A percentile compares a stretch with the other conserved stretches of the same genome.
These are phyloP conservation scores for Castanea crenata DNA, from an alignment of 306 rosid genomes.

Conservation along the genomic window DNA sequence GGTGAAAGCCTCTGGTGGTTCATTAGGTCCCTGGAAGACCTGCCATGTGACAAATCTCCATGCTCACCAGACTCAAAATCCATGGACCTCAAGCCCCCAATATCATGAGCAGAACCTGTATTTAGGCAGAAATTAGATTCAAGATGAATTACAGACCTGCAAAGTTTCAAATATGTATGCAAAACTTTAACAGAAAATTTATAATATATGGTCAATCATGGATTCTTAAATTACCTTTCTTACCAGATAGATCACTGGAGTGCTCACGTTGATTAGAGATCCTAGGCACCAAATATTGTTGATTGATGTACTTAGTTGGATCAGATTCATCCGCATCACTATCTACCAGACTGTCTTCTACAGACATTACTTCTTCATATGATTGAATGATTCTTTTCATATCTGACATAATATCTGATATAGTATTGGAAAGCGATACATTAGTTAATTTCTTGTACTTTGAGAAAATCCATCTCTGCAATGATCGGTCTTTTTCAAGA, in stretches of 20 bases:
- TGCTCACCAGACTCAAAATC: constrained; percentile 46
- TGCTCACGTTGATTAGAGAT: constrained; percentile 51
- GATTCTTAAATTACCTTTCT: constrained; percentile 39
- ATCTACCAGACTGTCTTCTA: constrained; percentile 45
- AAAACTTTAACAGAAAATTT: constrained; percentile 38
- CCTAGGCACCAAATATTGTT: constrained; percentile 37
- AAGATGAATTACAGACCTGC: constrained; percentile 37
- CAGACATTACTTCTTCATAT: constrained; percentile 36
- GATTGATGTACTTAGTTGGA: constrained; percentile 39
- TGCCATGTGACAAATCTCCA: constrained; percentile 49
- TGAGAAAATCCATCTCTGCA: constrained; percentile 61
- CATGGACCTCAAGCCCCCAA: constrained; percentile 55
- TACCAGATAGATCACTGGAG: constrained; percentile 49
- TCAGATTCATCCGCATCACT: constrained; percentile 66
- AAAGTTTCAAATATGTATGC: constrained; percentile 35
- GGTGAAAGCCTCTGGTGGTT: constrained; percentile 64
- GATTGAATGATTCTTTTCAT: constrained; percentile 51
- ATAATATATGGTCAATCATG: constrained; percentile 35
- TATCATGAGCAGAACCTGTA: constrained; percentile 51
- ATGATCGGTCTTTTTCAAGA: constrained; percentile 56
- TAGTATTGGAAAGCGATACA: constrained; percentile 33
- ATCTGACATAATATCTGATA: constrained; percentile 40
- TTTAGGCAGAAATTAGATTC: constrained; percentile 32
- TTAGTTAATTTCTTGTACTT: constrained; percentile 57
- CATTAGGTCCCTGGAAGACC: constrained; percentile 54